phyloP scores from a whole-genome alignment of 345 rosid species.

The Hypericum androsaemum region DNA sequence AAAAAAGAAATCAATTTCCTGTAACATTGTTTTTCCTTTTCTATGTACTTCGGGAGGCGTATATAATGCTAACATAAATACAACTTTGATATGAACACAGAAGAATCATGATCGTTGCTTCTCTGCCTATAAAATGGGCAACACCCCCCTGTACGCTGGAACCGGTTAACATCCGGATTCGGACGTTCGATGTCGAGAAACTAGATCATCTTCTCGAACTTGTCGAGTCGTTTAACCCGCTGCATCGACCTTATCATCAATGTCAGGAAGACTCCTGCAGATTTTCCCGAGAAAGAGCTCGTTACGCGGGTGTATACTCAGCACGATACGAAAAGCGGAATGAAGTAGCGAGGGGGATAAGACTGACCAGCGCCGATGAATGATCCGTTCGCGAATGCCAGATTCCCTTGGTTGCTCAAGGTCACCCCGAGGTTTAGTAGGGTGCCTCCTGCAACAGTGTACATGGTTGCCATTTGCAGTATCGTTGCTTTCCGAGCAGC shows the following conservation, averaged over 20 bases:
- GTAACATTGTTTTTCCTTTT: no score
- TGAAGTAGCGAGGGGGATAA: neutral
- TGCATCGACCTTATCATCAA: conserved; percentile 65
- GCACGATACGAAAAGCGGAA: neutral
- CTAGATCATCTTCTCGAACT: conserved; percentile 93
- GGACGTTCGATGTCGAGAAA: neutral
- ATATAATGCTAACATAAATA: no score
- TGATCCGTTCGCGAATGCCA: conserved; percentile 57
- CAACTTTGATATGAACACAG: no score
- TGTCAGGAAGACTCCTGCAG: conserved; percentile 58
- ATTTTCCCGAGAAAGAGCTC: neutral
- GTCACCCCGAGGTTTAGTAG: conserved; percentile 76
- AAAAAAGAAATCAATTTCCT: no score
- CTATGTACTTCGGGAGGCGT: no score
- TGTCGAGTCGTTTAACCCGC: conserved; percentile 64
- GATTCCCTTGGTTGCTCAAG: conserved; percentile 55
- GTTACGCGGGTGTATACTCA: neutral
- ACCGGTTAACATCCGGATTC: no score
- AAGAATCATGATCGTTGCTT: no score
- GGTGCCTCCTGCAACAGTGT: conserved; percentile 72
- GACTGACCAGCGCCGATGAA: conserved; percentile 72
- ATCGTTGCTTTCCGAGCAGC: conserved; percentile 78
- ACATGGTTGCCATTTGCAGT: conserved; percentile 89
- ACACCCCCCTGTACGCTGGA: no score
- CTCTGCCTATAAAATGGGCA: neutral